Conservation (phyloP, 2,329 filamentous ascomycete species). For the Basipetospora sp. region DNA sequence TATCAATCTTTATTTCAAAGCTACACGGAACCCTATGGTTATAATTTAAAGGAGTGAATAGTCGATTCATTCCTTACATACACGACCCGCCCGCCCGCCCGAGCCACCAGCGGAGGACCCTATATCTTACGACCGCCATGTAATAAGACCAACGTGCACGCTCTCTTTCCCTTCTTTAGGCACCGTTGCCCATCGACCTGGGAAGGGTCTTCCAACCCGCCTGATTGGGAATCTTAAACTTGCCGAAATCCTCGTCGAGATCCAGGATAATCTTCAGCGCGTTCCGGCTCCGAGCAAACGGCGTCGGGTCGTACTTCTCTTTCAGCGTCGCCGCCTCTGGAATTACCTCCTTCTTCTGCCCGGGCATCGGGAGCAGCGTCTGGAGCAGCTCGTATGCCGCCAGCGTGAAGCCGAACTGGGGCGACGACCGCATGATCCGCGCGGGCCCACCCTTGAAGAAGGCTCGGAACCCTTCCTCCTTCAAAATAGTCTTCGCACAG, state of each 20-base stretch:
- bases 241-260: constrained; percentile 83
- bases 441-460: constrained; percentile 99
- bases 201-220: constrained; percentile 40
- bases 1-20: no score
- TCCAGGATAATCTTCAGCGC: constrained; percentile 92
- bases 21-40: no score
- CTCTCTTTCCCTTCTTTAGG: constrained; percentile 1
- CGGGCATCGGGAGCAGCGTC: constrained; percentile 58
- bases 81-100: no score
- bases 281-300: constrained; percentile 57
- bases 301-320: constrained; percentile 38
- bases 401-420: constrained; percentile 95
- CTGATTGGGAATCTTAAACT: constrained; percentile 44
- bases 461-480: constrained; percentile 83
- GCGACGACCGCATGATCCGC: constrained; percentile 84
- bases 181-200: constrained; percentile 25
- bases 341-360: constrained; percentile 38
- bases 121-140: no score
- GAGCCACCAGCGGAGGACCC: no score
- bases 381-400: constrained; percentile 90
- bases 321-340: constrained; percentile 45
- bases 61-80: constrained; percentile 2
- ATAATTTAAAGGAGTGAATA: no score
- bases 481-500: constrained; percentile 66
- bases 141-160: not conserved